These are phyloP conservation scores for Amanita rimosa DNA, from an alignment of 768 basidiomycete genomes.

Conservation along the genomic window DNA sequence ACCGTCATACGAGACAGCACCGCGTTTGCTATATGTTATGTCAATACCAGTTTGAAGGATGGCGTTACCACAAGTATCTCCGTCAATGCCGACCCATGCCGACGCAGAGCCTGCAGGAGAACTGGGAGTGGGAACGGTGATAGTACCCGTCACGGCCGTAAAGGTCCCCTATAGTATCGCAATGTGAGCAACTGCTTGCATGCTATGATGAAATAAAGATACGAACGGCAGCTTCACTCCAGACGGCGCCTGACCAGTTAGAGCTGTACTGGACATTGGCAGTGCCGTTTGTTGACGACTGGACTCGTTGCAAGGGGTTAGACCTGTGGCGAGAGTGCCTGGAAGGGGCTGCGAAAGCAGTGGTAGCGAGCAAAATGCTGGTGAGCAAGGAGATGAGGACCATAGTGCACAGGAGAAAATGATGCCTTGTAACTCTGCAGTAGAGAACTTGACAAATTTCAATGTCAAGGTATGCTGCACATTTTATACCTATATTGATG, in stretches of 20 bases:
- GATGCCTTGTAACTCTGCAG: too few relatives aligned
- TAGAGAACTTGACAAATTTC: too few relatives aligned
- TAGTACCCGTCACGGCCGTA: neutral
- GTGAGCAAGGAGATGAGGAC: neutral
- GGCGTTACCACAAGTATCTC: neutral
- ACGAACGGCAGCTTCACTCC: neutral
- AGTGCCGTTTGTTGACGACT: neutral
- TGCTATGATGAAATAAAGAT: slow-evolving; percentile 5
- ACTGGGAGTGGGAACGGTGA: neutral
- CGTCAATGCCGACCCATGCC: neutral
- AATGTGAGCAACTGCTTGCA: neutral
- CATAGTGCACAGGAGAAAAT: neutral
- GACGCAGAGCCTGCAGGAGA: neutral
- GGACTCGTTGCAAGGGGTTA: neutral
- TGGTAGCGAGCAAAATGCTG: neutral
- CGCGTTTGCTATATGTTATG: neutral
- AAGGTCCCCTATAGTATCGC: neutral
- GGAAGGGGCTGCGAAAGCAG: neutral
- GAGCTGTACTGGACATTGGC: neutral
- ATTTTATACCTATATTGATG: too few relatives aligned
- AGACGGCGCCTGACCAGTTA: slow-evolving; percentile 1
- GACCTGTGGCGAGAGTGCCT: neutral
- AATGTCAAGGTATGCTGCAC: too few relatives aligned
- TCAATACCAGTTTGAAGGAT: neutral
- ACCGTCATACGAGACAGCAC: neutral